Evolutionary conservation across 2,329 filamentous ascomycete genomes (phyloP), one percentile per base, ranked within the genome.

Genomic region (Leptographium radiaticola): DNA sequence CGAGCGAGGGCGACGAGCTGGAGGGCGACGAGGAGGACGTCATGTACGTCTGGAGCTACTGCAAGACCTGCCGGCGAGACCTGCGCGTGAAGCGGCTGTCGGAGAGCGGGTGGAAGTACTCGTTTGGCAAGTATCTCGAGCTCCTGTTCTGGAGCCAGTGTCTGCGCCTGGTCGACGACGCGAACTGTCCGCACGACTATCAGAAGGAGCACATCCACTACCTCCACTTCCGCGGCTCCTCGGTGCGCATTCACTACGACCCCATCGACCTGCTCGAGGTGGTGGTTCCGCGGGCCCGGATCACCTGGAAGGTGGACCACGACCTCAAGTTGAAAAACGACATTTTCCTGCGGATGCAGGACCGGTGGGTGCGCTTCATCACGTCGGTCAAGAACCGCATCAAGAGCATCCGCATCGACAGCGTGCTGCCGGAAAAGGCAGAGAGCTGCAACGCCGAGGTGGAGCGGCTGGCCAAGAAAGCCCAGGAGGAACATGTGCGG

Each of bases 221-320:
- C 66, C 98, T 98, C 67, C 88, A 89, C 46, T 86, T 88, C 64
- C 84, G 86, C 56, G 89, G 95, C 63, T 81, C 90, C 52, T 86
- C 87, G 9, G 77, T 98, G 45, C 81, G 89, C 25, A 84, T 98
- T 54, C 91, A 96, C 64, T 95, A 94, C 68, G 93, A 97, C 62
- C 80, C 86, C 0, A 90, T 98, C 55, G 88, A 93, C 60, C 78
- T 98, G 9, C 83, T 97, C 40, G 94, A 98, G 66, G 90, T 98
- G 56, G 84, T 95, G 52, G 93, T 97, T 2, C 93, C 93, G 2
- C 80, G 90, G 54, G 82, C 89, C 31, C 81, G 87, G 53, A 86
- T 98, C 51, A 96, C 91, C 0, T 98, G 94, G 91, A 97, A 96
- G 67, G 93, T 98, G 31, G 91, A 95, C 60, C 87, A 94, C 59